Evolutionary conservation across 352 stramenopile species (phyloP), one percentile per base, ranked within the genome.

Genomic region (Pelagophyceae sp.): DNA sequence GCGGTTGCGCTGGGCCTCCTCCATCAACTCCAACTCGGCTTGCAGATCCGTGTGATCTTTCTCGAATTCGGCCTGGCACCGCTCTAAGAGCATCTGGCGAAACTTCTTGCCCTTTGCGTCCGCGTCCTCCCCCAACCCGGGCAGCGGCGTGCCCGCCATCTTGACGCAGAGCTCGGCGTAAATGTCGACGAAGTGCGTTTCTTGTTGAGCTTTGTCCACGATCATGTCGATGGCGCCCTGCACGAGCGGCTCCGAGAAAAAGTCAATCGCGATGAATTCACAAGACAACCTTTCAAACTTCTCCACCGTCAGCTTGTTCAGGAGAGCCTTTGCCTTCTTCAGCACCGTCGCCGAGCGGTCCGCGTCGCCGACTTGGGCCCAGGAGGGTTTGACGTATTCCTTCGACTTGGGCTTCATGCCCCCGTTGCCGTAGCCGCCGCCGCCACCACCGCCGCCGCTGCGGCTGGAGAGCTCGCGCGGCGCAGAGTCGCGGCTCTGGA

Each of bases 291-390:
- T 96, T 75, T 97, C 92, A 72, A 98, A 97, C 77, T 97, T 98
- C 63, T 97, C 96, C 40, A 97, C 90, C 63, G 92, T 97, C 60
- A 98, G 86, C 85, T 98, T 98, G 89, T 98, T 98, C 29, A 98
- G 82, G 72, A 98, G 94, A 45, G 94, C 80, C 72, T 95, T 90
- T 40, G 91, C 91, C 79, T 94, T 90, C 79, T 91, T 90, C 17
- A 87, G 50, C 60, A 96, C 78, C 37, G 89, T 91, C 37, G 90
- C 85, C n/a, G 93, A 90, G 3, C 83, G 31, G 33, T 78, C 65
- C 58, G 77, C 78, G 20, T 70, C 60, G 32, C 69, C 75, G 5
- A 63, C 84, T 37, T 74, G 20, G 35, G 67, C 67, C 67, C 67
- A 74, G 33, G 33, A 33, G 35, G 67, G 67, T 37, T 74, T 74